These are phyloP conservation scores for Saraca asoca DNA, from an alignment of 331 rosid species.

Conservation along the genomic window DNA sequence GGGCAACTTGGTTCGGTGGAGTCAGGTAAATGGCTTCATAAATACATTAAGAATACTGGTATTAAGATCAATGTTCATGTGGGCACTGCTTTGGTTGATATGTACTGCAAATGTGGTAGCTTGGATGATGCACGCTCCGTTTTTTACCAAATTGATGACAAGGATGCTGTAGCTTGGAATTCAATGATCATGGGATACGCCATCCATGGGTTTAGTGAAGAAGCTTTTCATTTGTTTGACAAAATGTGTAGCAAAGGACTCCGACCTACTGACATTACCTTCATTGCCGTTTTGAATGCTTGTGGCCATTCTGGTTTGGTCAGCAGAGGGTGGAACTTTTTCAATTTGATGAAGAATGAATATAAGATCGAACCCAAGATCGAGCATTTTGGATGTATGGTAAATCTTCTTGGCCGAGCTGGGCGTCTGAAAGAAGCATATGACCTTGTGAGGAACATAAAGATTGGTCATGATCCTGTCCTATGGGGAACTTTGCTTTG, in stretches of 20 bases:
- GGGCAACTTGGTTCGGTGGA: constrained; percentile 83
- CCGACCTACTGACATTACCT: constrained; percentile 62
- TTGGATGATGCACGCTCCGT: constrained; percentile 67
- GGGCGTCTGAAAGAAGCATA: constrained; percentile 73
- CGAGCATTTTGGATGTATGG: constrained; percentile 87
- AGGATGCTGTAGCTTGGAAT: constrained; percentile 78
- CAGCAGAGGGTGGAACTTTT: constrained; percentile 55
- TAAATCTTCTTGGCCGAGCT: constrained; percentile 82
- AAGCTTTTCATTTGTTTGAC: constrained; percentile 63
- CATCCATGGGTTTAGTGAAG: constrained; percentile 65
- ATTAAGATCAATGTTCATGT: constrained; percentile 56
- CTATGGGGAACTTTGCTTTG: constrained; percentile 88
- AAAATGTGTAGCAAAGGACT: constrained; percentile 54
- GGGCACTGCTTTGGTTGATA: constrained; percentile 77
- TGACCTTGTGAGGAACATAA: constrained; percentile 64
- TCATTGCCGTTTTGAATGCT: constrained; percentile 70
- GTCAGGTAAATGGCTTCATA: constrained; percentile 83
- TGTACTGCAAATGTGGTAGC: constrained; percentile 81
- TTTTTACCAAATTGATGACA: constrained; percentile 54
- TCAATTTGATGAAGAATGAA: constrained; percentile 56
- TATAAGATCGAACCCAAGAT: constrained; percentile 61
- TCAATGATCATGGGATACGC: constrained; percentile 79
- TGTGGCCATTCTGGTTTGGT: constrained; percentile 79
- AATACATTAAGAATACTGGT: constrained; percentile 49
- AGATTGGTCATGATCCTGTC: constrained; percentile 68